phyloP scores from a whole-genome alignment of 148 eudicot genomes.

The Heliamphora exappendiculata region DNA sequence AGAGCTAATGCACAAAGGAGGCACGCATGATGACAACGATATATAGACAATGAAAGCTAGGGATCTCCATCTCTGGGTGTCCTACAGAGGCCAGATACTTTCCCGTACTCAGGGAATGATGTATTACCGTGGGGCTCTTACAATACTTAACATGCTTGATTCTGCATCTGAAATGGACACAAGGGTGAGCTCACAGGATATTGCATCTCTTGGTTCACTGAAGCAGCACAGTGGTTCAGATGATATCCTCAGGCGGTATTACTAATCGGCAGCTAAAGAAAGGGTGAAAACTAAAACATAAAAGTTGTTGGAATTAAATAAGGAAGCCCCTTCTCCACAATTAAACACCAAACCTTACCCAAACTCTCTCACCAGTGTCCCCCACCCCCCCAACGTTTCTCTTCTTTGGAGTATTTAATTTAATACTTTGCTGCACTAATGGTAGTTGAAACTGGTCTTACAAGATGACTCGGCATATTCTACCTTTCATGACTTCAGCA shows the following conservation, averaged over 20 bases:
- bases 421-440: no score
- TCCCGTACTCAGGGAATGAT: slow-evolving; percentile 98
- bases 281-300: no score
- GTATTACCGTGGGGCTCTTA: slow-evolving; percentile 80
- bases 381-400: no score
- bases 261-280: no score
- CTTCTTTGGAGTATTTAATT: no score
- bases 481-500: no score
- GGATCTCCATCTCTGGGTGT: slow-evolving; percentile 88
- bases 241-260: slow-evolving; percentile 25
- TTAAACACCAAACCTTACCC: no score
- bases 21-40: slow-evolving; percentile 61
- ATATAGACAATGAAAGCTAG: slow-evolving; percentile 52
- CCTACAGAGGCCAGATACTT: slow-evolving; percentile 91
- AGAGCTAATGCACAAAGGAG: slow-evolving; percentile 81
- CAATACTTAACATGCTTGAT: slow-evolving; percentile 84
- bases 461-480: no score
- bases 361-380: no score
- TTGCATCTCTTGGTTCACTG: slow-evolving; percentile 43
- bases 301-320: no score
- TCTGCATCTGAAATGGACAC: slow-evolving; percentile 85
- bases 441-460: no score
- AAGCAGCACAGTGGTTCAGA: slow-evolving; percentile 28
- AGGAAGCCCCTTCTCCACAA: no score
- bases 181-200: slow-evolving; percentile 44